Evolutionary conservation across 176 grass and related monocot species (phyloP).

Genomic region (Tillandsia fasciculata): DNA sequence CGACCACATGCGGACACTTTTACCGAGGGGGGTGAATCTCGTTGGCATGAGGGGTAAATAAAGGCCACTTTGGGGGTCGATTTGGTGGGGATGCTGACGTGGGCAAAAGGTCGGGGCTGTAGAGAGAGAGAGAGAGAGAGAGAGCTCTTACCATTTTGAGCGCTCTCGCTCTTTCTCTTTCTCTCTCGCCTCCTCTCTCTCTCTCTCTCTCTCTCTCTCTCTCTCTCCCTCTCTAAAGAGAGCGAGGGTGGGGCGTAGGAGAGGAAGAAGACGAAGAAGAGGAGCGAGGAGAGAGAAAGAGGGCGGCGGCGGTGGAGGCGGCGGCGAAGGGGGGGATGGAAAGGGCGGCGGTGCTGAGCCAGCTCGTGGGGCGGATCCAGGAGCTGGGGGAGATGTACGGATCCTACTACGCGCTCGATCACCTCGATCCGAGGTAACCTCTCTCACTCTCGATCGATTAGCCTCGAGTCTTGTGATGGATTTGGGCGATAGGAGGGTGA

Average conservation of each 20-base stretch:
- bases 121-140: not conserved
- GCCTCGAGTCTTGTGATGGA: not conserved
- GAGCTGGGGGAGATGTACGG: conserved; percentile 94
- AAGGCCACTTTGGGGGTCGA: not conserved
- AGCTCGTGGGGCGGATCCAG: conserved; percentile 83
- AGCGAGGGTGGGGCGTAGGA: not conserved
- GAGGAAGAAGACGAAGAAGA: not conserved
- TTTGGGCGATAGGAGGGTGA: not conserved
- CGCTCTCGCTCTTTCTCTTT: too few species aligned
- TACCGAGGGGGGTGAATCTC: not conserved
- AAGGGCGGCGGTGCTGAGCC: conserved; percentile 68
- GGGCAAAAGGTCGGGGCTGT: not conserved
- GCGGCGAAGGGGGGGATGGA: conserved; percentile 33
- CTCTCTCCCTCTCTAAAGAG: too few species aligned
- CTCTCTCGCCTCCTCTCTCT: too few species aligned
- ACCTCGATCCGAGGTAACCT: conserved; percentile 6
- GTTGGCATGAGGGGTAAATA: conserved; percentile 1
- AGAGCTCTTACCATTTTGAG: too few species aligned
- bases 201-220: too few species aligned
- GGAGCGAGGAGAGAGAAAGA: not conserved
- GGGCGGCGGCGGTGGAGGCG: conserved; percentile 1
- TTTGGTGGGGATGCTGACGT: not conserved
- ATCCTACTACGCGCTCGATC: conserved; percentile 30
- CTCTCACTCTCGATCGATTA: not conserved
- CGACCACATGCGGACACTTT: not conserved